Conservation (phyloP, 2,329 filamentous ascomycete genomes). For the Pezizomycotina sp. region DNA sequence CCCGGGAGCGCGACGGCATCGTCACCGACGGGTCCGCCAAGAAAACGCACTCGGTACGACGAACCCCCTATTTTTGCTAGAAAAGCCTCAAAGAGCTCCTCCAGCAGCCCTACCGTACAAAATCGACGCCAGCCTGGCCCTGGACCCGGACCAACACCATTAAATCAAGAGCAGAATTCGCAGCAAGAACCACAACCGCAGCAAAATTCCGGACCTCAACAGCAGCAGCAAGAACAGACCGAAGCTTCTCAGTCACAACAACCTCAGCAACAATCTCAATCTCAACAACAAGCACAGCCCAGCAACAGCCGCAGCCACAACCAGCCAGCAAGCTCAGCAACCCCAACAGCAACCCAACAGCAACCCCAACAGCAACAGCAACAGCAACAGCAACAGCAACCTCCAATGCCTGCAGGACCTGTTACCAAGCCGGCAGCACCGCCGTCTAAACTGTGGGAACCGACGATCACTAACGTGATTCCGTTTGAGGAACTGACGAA, state of each 20-base stretch:
- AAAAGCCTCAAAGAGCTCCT: constrained; percentile 31
- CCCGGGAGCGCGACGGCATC: constrained; percentile 16
- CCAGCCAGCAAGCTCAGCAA: constrained; percentile 13
- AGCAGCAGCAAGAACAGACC: constrained; percentile 10
- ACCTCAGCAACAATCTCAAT: constrained; percentile 8
- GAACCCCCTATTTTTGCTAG: constrained; percentile 39
- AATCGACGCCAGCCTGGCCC: constrained; percentile 25
- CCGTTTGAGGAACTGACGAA: constrained; percentile 62
- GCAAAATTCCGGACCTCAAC: constrained; percentile 2
- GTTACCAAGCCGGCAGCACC: constrained; percentile 22
- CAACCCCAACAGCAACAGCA: constrained; percentile 22
- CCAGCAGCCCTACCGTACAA: constrained; percentile 31
- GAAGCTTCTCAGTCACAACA: constrained; percentile 4
- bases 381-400: constrained; percentile 11
- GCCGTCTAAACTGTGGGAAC: constrained; percentile 39
- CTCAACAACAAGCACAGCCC: constrained; percentile 26
- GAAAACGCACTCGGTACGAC: constrained; percentile 36
- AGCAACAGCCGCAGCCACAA: constrained; percentile 22
- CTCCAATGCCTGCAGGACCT: constrained; percentile 25
- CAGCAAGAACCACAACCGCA: constrained; percentile 9
- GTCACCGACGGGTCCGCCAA: constrained; percentile 28
- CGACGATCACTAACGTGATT: constrained; percentile 50
- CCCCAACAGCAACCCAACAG: constrained; percentile 19
- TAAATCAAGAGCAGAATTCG: constrained; percentile 22
- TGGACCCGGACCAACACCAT: constrained; percentile 10